phyloP scores from a whole-genome alignment of 2,329 filamentous ascomycete genomes.

The Trichoderma oligosporum region DNA sequence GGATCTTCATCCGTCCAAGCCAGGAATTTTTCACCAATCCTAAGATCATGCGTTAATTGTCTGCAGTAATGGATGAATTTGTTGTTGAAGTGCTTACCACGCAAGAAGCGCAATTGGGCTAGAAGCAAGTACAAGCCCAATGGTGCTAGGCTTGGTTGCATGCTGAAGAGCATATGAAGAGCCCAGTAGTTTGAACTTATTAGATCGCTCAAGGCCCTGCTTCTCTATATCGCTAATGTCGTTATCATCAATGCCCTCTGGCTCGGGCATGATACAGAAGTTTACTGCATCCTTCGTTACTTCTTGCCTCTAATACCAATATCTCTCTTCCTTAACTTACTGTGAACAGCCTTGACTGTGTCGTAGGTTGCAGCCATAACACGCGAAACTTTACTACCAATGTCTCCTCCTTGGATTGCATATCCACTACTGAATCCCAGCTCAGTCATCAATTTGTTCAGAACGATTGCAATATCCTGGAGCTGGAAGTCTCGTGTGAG shows the following conservation, averaged over 20 bases:
- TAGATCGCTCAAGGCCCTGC: not conserved
- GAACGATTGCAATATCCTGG: conserved; percentile 34
- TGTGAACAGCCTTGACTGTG: conserved; percentile 13
- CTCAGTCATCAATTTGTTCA: conserved; percentile 47
- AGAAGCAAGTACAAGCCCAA: conserved; percentile 9
- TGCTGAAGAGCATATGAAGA: conserved; percentile 7
- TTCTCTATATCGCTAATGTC: conserved; percentile 1
- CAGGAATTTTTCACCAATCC: conserved; percentile 16
- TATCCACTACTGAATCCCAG: conserved; percentile 38
- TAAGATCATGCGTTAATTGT: not conserved
- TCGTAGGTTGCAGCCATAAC: conserved; percentile 29
- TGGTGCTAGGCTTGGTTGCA: conserved; percentile 10
- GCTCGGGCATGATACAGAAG: conserved; percentile 14
- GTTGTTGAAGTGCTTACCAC: not conserved
- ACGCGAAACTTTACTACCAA: conserved; percentile 47
- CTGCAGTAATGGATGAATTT: not conserved
- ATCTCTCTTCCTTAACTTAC: not conserved
- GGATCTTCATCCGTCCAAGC: conserved; percentile 10
- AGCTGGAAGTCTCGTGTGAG: conserved; percentile 38
- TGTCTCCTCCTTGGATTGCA: conserved; percentile 54
- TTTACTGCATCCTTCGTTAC: not conserved
- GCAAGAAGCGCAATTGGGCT: conserved; percentile 10
- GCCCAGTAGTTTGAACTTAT: not conserved
- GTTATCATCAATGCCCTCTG: not conserved
- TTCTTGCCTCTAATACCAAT: not conserved